Evolutionary conservation across 1,284 basidiomycete genomes (phyloP), one percentile per base, ranked within the genome.

Genomic region (Porodaedalea pini): DNA sequence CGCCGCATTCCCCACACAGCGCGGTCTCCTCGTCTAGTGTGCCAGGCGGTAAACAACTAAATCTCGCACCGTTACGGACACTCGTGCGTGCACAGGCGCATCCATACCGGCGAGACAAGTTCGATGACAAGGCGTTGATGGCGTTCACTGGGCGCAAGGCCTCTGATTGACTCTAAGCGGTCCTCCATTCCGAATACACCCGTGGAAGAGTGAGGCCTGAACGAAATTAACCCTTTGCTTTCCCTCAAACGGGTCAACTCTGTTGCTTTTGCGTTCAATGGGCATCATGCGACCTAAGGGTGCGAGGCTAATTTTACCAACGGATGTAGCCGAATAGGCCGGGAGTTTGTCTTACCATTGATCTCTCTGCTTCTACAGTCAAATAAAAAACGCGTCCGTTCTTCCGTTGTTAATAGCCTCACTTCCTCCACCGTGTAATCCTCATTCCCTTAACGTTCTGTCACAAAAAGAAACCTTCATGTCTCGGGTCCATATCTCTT

Each of bases 81-180:
- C 71, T 86, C 55, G 75, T 74, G 50, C 76, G 83, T 11, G 41
- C 53, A n/a, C 52, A 52, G 39, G 70, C 66, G 31, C 80, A 81
- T 63, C 77, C 80, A 3, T 87, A 86, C 62, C 73, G 78, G 47
- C 76, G 86, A 57, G 76, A 84, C 60, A 81, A 81, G n/a, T 67
- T 76, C 23, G 86, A 88, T 67, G 86, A 88, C 63, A 76, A 75
- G 58, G 75, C 79, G 40, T 68, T 88, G 63, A 61, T 54, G 59
- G 55, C 59, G 15, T 57, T 61, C n/a, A 44, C 48, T 27, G 54
- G 54, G 31, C 53, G 58, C 25, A 47, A 25, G 45, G 45, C 21
- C 27, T 21, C 44, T 29, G 44, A 31, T 31, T 47, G n/a, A 47
- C 25, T 17, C 11, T 15, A 8, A 29, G 25, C 13, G 25, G 4